These are phyloP conservation scores for Cronartium quercuum DNA, from an alignment of 1,284 basidiomycete genomes.

Conservation along the genomic window DNA sequence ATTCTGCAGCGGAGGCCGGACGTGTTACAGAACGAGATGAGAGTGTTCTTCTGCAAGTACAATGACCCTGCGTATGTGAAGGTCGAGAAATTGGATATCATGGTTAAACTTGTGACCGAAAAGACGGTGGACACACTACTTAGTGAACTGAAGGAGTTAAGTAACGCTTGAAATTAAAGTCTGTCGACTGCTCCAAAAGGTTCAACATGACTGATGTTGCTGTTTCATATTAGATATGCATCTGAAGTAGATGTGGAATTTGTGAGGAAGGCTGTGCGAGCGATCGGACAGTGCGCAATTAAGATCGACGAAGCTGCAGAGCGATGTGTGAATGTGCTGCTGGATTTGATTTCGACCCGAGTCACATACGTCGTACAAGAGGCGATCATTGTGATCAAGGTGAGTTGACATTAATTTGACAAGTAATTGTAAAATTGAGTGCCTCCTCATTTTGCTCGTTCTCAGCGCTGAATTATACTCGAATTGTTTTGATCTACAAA, in stretches of 20 bases:
- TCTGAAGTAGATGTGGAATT: conserved; percentile 98
- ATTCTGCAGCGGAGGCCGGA: conserved; percentile 89
- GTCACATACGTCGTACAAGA: conserved; percentile 97
- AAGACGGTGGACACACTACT: conserved; percentile 86
- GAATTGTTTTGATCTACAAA: background rate
- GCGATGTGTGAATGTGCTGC: conserved; percentile 77
- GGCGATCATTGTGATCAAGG: conserved; percentile 87
- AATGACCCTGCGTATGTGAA: conserved; percentile 99
- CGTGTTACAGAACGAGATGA: conserved; percentile 92
- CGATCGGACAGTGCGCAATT: conserved; percentile 95
- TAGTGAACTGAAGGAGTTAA: conserved; percentile 86
- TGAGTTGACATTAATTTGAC: background rate
- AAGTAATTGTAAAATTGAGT: background rate
- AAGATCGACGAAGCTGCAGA: conserved; percentile 88
- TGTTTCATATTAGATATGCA: conserved; percentile 64
- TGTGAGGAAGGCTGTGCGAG: conserved; percentile 91
- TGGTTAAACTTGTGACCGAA: conserved; percentile 89
- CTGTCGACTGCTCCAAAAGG: background rate
- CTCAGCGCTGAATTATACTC: background rate
- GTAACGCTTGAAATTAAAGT: background rate
- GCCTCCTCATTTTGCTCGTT: background rate
- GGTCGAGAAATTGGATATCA: conserved; percentile 95
- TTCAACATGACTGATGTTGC: background rate
- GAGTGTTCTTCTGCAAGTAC: conserved; percentile 99
- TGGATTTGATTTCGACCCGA: conserved; percentile 83